phyloP scores from a whole-genome alignment of 345 rosid genomes.

The Orychophragmus violaceus region DNA sequence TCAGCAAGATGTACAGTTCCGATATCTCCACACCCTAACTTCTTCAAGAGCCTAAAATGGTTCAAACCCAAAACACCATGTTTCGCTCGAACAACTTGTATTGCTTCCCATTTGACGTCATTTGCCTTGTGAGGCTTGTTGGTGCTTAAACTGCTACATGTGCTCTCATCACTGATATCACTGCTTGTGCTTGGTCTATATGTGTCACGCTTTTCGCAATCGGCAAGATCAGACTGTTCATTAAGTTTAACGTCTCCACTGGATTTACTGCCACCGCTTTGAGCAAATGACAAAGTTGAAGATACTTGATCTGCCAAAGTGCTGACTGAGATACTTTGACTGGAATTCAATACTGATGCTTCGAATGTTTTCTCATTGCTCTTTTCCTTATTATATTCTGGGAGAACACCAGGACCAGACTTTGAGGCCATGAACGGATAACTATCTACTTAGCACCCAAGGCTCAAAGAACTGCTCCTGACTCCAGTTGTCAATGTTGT shows the following conservation, averaged over 20 bases:
- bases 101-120: constrained; percentile 71
- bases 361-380: constrained; percentile 31
- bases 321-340: constrained; percentile 15
- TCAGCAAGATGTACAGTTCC: constrained; percentile 72
- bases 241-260: constrained; percentile 39
- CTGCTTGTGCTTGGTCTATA: constrained; percentile 68
- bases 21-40: constrained; percentile 72
- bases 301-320: constrained; percentile 40
- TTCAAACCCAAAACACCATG: constrained; percentile 60
- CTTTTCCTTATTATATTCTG: constrained; percentile 37
- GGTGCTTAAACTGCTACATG: constrained; percentile 61
- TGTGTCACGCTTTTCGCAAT: constrained; percentile 47
- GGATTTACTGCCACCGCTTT: constrained; percentile 32
- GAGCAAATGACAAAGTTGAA: constrained; percentile 38
- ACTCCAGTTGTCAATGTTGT: constrained; percentile 13
- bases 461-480: constrained; percentile 7
- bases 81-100: constrained; percentile 57
- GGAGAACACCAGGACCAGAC: constrained; percentile 35
- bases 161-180: constrained; percentile 71
- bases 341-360: constrained; percentile 24
- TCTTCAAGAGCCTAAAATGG: constrained; percentile 69
- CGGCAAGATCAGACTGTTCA: constrained; percentile 39
- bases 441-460: constrained; percentile 33
- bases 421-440: constrained; percentile 51
- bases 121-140: constrained; percentile 71